Evolutionary conservation across 148 eudicot genomes (phyloP), one percentile per base, ranked within the genome.

Genomic region (Chenopodium suecicum): DNA sequence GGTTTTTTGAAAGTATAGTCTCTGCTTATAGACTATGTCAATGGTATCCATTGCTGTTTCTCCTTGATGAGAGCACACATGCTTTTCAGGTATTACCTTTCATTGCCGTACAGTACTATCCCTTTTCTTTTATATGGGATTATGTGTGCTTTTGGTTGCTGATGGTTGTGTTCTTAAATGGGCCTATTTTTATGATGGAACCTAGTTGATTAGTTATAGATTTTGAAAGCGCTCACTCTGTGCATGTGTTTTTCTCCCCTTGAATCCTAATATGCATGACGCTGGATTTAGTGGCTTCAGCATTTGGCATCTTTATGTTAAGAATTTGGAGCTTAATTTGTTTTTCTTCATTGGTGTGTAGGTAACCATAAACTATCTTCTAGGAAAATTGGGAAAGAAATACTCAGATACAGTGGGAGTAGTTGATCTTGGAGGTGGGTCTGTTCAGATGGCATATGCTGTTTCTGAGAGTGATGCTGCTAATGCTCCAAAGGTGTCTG

Each of bases 381-480:
- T 90, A 75, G 94, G 98, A 41, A 88, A 89, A 32, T 81, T 96
- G 86, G 99, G 99, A 11, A 94, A 94, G 87, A 82, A 83, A 37
- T 96, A 90, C 84, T 80, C 93, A 4, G 41, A 77, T 71, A 96
- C 99, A 75, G 99, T 96, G 84, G 99, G 99, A 75, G 99, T 96
- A 78, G 97, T 96, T 88, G 99, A 96, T 86, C 99, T 96, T 86
- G 99, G 99, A 48, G 99, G 99, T 81, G 99, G 99, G 83, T 96
- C 99, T 82, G 99, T 96, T 85, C 99, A 96, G 84, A 96, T 96
- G 99, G 99, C 99, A 54, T 96, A 96, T 92, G 99, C 99, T 47
- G 93, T 96, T 84, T 87, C 98, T 75, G 95, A 89, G 69, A 81
- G 84, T 54, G 98, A 92, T 88, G 99, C 98, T 86, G 94, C 85